A percentile compares a stretch with the other conserved stretches of the same genome.
Conservation (phyloP, 306 rosid genomes). For the Casuarina cunninghamiana region DNA sequence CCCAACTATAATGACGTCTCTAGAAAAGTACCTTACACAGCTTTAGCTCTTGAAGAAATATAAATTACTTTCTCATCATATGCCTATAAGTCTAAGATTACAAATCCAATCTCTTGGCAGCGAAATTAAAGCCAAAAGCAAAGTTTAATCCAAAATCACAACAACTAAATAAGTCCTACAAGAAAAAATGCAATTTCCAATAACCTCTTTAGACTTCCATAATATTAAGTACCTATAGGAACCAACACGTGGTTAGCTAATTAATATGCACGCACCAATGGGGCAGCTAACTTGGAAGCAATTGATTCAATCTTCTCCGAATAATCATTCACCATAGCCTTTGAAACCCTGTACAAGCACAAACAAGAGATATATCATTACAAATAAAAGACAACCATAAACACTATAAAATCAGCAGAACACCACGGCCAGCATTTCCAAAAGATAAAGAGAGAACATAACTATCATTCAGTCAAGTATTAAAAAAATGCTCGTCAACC, state of each 20-base stretch:
- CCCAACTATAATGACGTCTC: neutral
- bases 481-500: neutral
- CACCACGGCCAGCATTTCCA: neutral
- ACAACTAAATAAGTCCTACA: neutral
- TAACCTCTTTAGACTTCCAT: conserved; percentile 1
- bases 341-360: conserved; percentile 64
- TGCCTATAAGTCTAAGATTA: conserved; percentile 7
- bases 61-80: conserved; percentile 6
- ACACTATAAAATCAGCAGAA: conserved; percentile 4
- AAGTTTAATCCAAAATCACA: neutral
- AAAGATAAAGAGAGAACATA: neutral
- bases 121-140: neutral
- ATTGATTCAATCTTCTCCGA: conserved; percentile 82
- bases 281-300: conserved; percentile 63
- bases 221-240: conserved; percentile 18
- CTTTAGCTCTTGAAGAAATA: neutral
- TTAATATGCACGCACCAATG: conserved; percentile 39
- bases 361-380: conserved; percentile 14
- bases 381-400: conserved; percentile 19
- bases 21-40: neutral
- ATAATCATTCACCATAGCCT: conserved; percentile 67
- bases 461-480: neutral
- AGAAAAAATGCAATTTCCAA: neutral
- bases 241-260: neutral
- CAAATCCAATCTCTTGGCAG: conserved; percentile 2